Evolutionary conservation across 345 rosid genomes (phyloP).

Genomic region (Barbarea vulgaris): DNA sequence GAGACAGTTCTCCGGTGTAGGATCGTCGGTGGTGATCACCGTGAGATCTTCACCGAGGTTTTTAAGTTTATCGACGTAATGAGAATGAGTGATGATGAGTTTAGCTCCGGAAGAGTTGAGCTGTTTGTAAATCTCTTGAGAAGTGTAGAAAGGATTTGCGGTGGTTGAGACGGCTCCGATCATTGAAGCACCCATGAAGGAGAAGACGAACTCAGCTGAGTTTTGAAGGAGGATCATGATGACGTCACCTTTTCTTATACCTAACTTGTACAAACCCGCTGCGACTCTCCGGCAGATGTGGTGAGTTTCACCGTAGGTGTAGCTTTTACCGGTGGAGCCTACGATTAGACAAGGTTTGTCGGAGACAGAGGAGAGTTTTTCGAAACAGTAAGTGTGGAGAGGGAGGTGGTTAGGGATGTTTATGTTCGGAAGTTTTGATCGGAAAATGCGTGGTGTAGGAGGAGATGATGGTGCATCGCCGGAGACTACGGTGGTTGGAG

Average conservation of each 20-base stretch:
- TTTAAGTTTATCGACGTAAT: constrained; percentile 62
- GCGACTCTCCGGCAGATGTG: constrained; percentile 55
- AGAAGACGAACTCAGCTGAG: constrained; percentile 77
- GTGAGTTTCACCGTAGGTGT: constrained; percentile 57
- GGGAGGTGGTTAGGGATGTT: constrained; percentile 71
- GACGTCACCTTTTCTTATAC: constrained; percentile 72
- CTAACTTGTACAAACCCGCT: constrained; percentile 58
- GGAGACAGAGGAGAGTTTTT: constrained; percentile 43
- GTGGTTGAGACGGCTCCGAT: constrained; percentile 80
- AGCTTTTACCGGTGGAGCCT: constrained; percentile 54
- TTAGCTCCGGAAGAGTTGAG: constrained; percentile 52
- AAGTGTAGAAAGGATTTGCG: constrained; percentile 88
- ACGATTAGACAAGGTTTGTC: constrained; percentile 68
- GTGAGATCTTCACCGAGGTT: constrained; percentile 48
- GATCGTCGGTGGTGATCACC: constrained; percentile 61
- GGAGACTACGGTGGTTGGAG: constrained; percentile 21
- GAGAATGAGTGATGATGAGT: constrained; percentile 70
- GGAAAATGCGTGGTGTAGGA: constrained; percentile 51
- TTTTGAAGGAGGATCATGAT: constrained; percentile 88
- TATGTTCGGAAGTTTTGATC: constrained; percentile 80
- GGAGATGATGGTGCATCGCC: background rate
- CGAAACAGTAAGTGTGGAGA: constrained; percentile 76
- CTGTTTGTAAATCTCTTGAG: constrained; percentile 71
- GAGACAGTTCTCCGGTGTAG: constrained; percentile 63
- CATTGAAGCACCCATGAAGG: constrained; percentile 91